Base-by-base conservation (phyloP, 2,329 filamentous ascomycete species). In the Penicillium sumatraense region DNA sequence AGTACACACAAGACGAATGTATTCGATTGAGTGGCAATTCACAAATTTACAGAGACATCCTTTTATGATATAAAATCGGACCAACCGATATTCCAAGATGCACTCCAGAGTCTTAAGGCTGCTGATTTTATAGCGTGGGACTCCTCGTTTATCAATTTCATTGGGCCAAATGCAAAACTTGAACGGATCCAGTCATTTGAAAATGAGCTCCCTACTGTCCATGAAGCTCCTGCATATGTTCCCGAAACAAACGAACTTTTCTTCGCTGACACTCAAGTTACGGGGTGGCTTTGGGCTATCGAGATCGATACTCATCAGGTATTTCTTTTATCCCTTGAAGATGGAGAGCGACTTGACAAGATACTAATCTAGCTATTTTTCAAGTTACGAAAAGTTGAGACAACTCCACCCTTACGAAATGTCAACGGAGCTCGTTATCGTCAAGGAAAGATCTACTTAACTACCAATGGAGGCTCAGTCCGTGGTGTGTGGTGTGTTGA, bases 181-280 rank as follows among this genome's bases (percentile, higher is more conserved):
- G 52, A 58, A 24, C 49, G 41, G 33, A 58, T 58, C 23, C 56
- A 58, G 46, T 55, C 49, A 0, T 58, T 58, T 21, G 46, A 45
- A 13, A 51, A 52, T n/a, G 38, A 58, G 20, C 40, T 45, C 27
- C 44, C 40, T 10, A 53, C 42, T 6, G 56, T 58, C 11, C 56
- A 58, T 26, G 56, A 58, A 31, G 56, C 56, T 14, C 56, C 56
- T 29, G 56, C 56, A 9, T 58, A 36, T 47, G 44, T 47, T n/a
- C 56, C 52, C 1, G 56, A 58, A 21, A 55, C 56, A 24, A 58
- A 55, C 49, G 52, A 58, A 20, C 45, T 58, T 4, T 52, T 58
- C 14, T 58, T 44, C 23, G 20, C 56, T n/a, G 56, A 58, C 24
- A 55, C 56, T 10, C 36, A 35, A 20, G 52, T 46, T 13, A 50